Base-by-base conservation (phyloP, 495 filamentous ascomycete species). In the Xeromyces bisporus region DNA sequence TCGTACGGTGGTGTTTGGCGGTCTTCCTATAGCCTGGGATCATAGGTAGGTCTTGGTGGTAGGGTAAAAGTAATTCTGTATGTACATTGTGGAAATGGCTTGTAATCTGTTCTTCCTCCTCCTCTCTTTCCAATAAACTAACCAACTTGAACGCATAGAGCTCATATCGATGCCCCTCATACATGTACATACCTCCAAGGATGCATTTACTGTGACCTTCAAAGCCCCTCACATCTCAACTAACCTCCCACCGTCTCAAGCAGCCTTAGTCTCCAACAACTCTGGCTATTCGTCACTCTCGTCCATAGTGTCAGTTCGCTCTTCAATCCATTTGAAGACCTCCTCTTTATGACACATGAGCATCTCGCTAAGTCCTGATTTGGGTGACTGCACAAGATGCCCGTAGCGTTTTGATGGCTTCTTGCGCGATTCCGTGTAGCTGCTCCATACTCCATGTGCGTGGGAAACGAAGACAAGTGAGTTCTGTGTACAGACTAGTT, bases 391-490 rank as follows among this genome's bases (percentile, higher is more conserved):
- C 18, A 68, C 44, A 6, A 83, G 65, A 0, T 53, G 60, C 0
- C 79, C 79, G 36, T 80, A 81, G 2, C 77, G 65, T 51, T 79
- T 81, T 11, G 64, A 65, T 9, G 75, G 66, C 42, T 73, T 75
- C 32, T 68, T 62, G 0, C 47, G 52, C n/a, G n/a, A n/a, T 7
- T 61, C 40, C 1, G 71, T 64, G 11, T 50, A 38, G 35, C 67
- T 63, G 10, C 47, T 52, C 82, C 82, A 92, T 37, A 78, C 71
- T 6, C 69, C 65, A 41, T 92, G 85, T 26, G 71, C 57, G 15
- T 62, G 55, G 0, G 73, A 62, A 15, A 92, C 80, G 41, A 77
- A 86, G 34, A 91, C 74, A 1, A 69, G 56, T 0, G 76, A 80
- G 48, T 80, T 69, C 43, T 74, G 15, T 11, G n/a, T n/a, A n/a